Base-by-base conservation (phyloP, 768 basidiomycete species). In the Tricholoma terreum region DNA sequence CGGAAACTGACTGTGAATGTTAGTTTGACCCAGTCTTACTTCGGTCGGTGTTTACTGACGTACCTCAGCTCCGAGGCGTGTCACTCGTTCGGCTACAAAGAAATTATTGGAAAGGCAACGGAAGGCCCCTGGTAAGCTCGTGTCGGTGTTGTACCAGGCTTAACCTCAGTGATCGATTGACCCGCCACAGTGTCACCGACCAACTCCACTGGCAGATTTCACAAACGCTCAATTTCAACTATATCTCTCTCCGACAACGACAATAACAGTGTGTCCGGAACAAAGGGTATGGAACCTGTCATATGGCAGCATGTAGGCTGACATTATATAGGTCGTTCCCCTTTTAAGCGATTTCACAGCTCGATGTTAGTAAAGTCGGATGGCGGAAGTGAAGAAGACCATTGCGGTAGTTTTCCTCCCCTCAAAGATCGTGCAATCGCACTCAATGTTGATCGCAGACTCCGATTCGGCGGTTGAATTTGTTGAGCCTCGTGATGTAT, bases 41-140 rank as follows among this genome's bases (percentile, higher is more conserved):
- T 21, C 10, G 4, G 9, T 11, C 24, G 12, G 4, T 46, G 21
- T 11, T 46, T 24, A 46, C 43, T 10, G 21, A 11, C 43, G 24
- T 27, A 27, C 30, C 14, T n/a, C n/a, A 56, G 55, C 48, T 42
- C 12, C 48, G 1, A 30, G 11, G 36, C 55, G 48, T 6, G 15
- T 56, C 31, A 56, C 55, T 36, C 48, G 55, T 21, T 21, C 48
- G 27, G 40, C 46, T 11, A 11, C 55, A 8, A 56, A 40, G 14
- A 49, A 31, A n/a, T 24, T 24, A 12, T 5, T 4, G 24, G 22
- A 12, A 9, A 46, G 14, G 15, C 3, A 2, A 14, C 22, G 12
- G 22, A 17, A 27, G 11, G 24, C 11, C 0, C 14, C 22, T 46
- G 43, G 43, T 27, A 27, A 10, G 43, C 12, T 46, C 22, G 24